Conservation (phyloP, 2,329 filamentous ascomycete genomes). For the Stachybotrys chlorohalonatus region DNA sequence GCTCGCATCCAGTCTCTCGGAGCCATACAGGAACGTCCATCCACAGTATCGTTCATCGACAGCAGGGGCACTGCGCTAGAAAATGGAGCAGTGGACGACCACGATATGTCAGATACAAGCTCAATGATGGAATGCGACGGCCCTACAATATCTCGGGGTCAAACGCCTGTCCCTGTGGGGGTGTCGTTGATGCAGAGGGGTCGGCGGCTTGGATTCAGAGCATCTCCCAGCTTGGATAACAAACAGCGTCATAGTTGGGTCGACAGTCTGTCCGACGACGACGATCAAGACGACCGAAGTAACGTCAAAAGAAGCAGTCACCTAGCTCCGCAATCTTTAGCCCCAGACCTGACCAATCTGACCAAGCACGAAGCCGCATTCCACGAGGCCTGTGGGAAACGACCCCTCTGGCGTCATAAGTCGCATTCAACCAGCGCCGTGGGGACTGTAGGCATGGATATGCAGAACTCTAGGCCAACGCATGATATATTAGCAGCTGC, state of each 20-base stretch:
- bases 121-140: constrained; percentile 8
- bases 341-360: constrained; percentile 4
- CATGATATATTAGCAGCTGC: not conserved
- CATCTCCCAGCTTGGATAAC: not conserved
- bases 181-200: not conserved
- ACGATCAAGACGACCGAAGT: constrained; percentile 10
- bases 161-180: not conserved
- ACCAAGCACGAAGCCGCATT: not conserved
- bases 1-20: constrained; percentile 20
- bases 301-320: constrained; percentile 6
- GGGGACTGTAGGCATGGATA: not conserved
- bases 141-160: not conserved
- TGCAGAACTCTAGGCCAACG: not conserved
- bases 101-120: constrained; percentile 19
- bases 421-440: not conserved
- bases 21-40: constrained; percentile 25
- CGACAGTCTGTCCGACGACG: constrained; percentile 24
- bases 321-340: constrained; percentile 21
- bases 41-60: constrained; percentile 24
- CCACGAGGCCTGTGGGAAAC: not conserved
- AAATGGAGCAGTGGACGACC: constrained; percentile 21
- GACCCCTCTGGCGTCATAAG: not conserved
- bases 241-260: constrained; percentile 21
- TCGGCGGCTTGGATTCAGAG: not conserved
- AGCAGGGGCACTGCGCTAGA: constrained; percentile 10